Conservation (phyloP, 164 flowering plant genomes). For the Tetracentron sinense region DNA sequence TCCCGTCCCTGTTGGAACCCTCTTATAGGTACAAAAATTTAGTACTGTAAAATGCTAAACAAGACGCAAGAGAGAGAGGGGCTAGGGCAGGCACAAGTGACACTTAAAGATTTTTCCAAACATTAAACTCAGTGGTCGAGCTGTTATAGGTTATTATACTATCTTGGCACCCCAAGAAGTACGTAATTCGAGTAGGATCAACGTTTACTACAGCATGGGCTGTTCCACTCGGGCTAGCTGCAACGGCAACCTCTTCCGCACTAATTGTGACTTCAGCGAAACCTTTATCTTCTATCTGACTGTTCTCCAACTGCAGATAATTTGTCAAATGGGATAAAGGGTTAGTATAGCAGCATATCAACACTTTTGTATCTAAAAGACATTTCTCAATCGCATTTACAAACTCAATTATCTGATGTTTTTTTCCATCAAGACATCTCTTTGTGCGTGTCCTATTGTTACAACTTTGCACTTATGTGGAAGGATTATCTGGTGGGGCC, state of each 20-base stretch:
- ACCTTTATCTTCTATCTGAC: constrained; percentile 39
- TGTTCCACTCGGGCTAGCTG: constrained; percentile 67
- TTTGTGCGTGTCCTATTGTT: background rate
- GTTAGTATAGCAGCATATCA: background rate
- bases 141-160: constrained; percentile 33
- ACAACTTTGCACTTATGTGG: background rate
- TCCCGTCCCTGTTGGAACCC: too few relatives aligned
- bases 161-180: constrained; percentile 85
- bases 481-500: background rate
- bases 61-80: background rate
- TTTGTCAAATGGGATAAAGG: background rate
- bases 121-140: constrained; percentile 61
- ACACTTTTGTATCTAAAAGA: background rate
- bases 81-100: background rate
- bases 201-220: constrained; percentile 81
- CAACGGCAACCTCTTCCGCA: constrained; percentile 75
- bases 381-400: background rate
- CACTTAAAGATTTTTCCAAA: constrained; percentile 76
- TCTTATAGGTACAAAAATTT: too few relatives aligned
- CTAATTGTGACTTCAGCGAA: constrained; percentile 64
- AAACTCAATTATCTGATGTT: background rate
- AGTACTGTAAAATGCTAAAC: background rate
- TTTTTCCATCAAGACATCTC: background rate
- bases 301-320: constrained; percentile 65
- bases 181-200: constrained; percentile 57